Base-by-base conservation (phyloP, 495 filamentous ascomycete genomes). In the Aspergillus nanangensis region DNA sequence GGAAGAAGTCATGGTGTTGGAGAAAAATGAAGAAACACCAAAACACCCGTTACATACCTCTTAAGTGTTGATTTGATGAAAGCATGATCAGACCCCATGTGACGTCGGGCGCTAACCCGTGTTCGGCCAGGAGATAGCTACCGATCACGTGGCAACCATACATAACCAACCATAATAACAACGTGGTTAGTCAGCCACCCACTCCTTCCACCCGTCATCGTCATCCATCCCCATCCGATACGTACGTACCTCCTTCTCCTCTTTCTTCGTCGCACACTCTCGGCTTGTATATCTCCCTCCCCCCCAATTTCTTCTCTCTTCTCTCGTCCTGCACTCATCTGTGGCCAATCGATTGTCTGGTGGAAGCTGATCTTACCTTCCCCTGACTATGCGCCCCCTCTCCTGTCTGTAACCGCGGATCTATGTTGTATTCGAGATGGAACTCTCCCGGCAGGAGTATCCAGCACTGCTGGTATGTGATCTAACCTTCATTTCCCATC, bases 381-480 rank as follows among this genome's bases (percentile, higher is more conserved):
- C 14, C 15, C 25, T 54, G 65, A 66, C 62, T 71, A 72, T 74
- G 71, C 63, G 62, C 60, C 60, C 51, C 37, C 27, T 58, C 60
- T 52, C 50, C 51, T 44, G 17, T 50, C 21, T 19, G 34, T 36
- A 21, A 31, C 38, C 52, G 51, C n/a, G 49, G 54, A 63, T 48
- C 47, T 56, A 61, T 63, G 60, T 67, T 56, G 47, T 47, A 48
- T 49, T 58, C 58, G 61, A 50, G 50, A 83, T 88, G 80, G 91
- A 91, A 55, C 80, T 95, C 56, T 87, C 88, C 58, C 80, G 92
- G 64, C 79, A 88, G 64, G 93, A 98, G 69, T 98, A 98, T 71
- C 92, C 93, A 61, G 86, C 86, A 21, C 81, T 98, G 78, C 82
- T 97, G 86, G 93, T 98, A 79, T 66, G n/a, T n/a, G 88, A 48